phyloP scores from a whole-genome alignment of 768 basidiomycete genomes.

The Russula abietina region DNA sequence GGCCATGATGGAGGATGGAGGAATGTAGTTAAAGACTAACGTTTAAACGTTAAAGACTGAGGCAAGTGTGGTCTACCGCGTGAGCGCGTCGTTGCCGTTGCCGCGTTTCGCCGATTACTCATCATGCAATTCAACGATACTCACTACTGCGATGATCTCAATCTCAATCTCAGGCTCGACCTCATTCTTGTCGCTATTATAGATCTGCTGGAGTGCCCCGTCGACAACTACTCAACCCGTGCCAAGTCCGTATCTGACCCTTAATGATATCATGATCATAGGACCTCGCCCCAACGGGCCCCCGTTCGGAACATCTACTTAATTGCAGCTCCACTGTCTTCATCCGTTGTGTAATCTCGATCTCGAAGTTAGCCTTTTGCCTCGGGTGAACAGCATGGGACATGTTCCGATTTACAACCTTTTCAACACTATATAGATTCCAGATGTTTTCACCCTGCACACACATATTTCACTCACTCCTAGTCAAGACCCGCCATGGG shows the following conservation, averaged over 20 bases:
- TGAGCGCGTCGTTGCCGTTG: no score
- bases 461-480: neutral
- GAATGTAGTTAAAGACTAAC: neutral
- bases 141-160: no score
- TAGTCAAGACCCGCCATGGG: slow-evolving; percentile 3
- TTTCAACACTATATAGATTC: neutral
- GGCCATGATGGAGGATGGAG: slow-evolving; percentile 3
- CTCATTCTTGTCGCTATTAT: no score
- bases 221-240: neutral
- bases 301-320: no score
- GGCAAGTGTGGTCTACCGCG: no score
- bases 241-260: neutral
- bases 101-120: no score
- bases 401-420: neutral
- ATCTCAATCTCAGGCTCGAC: no score
- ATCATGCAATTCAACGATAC: no score
- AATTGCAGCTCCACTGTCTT: neutral
- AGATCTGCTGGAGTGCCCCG: neutral
- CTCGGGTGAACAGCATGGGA: neutral
- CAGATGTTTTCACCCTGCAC: neutral
- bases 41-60: no score
- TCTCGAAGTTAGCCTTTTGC: neutral
- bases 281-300: no score
- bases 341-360: neutral
- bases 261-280: no score